Evolutionary conservation across 352 stramenopile species (phyloP).

Genomic region (Peronospora farinosa): DNA sequence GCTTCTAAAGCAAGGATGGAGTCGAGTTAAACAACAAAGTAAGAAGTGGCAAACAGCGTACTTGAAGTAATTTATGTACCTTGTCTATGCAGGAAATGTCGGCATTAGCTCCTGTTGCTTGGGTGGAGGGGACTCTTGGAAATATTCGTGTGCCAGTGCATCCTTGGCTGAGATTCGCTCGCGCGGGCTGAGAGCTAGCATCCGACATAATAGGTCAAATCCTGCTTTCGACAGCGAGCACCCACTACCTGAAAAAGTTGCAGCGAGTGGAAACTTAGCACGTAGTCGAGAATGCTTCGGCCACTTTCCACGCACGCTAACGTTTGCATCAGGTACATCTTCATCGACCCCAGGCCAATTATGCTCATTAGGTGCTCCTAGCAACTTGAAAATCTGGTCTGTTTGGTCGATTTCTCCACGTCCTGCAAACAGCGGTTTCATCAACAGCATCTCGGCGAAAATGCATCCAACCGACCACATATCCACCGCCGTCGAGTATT

Average conservation of each 20-base stretch:
- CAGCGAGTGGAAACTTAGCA: slow-evolving; percentile 70
- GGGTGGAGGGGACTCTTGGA: slow-evolving; percentile 56
- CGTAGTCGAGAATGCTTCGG: slow-evolving; percentile 58
- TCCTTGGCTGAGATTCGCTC: slow-evolving; percentile 74
- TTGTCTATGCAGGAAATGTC: slow-evolving; percentile 45
- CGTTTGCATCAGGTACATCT: slow-evolving; percentile 53
- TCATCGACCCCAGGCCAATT: slow-evolving; percentile 83
- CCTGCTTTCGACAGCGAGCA: slow-evolving; percentile 69
- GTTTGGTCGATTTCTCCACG: slow-evolving; percentile 94
- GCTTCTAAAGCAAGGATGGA: background rate
- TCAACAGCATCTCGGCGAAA: slow-evolving; percentile 92
- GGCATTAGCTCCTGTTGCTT: slow-evolving; percentile 76
- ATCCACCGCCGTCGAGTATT: slow-evolving; percentile 93
- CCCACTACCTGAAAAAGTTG: slow-evolving; percentile 45
- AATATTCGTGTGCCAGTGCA: slow-evolving; percentile 77
- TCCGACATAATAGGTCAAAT: slow-evolving; percentile 56
- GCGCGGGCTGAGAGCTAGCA: slow-evolving; percentile 67
- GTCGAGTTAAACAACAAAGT: background rate
- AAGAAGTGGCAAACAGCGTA: slow-evolving; percentile 1
- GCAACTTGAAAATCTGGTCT: slow-evolving; percentile 93
- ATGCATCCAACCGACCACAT: slow-evolving; percentile 97
- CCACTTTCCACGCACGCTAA: slow-evolving; percentile 54
- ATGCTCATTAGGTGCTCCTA: slow-evolving; percentile 86
- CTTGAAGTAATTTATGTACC: slow-evolving; percentile 8
- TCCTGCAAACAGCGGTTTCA: slow-evolving; percentile 90